Base-by-base conservation (phyloP, 371 early-diverging fungal genomes). In the Pancytospora epiphaga region DNA sequence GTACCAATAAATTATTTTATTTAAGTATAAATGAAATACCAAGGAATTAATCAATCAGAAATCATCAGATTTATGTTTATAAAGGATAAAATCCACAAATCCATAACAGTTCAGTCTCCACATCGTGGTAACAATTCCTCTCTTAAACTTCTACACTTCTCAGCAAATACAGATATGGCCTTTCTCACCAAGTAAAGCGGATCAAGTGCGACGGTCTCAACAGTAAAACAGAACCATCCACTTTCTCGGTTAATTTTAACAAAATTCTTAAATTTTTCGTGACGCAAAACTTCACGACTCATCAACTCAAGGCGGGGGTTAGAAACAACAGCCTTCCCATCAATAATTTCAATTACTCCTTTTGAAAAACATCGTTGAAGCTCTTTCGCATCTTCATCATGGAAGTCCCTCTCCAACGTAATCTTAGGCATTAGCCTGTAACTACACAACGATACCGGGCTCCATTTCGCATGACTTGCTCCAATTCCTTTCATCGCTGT, bases 401-500 rank as follows among this genome's bases (percentile, higher is more conserved):
- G 84, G 68, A 94, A 89, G 34, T 90, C 89, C 65, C 88, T 79
- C 67, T 87, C 82, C 61, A 94, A 85, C 70, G 85, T 84, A 65
- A 97, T 92, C 64, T 89, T 88, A 0, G 97, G 97, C 61, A 94
- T 82, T 50, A 95, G 83, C 47, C 95, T 87, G 77, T 97, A 97
- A 1, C 68, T 58, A 36, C 74, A 88, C 12, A 89, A 92, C 66
- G 88, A 85, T 34, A 96, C 98, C 12, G 98, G 98, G 1, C 92
- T 91, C 87, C 89, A 98, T 75, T 98, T 98, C 57, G 96, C 93
- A 77, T 98, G 99, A 62, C 89, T 91, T 77, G 87, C 86, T 25
- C 94, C 99, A 50, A 89, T 84, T 30, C 94, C 94, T 84, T 92
- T 93, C 52, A 84, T 85, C 77, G 89, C 89, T 79, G 91, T 91